Base-by-base conservation (phyloP, 2,329 filamentous ascomycete genomes). In the Pseudogymnoascus sp. region DNA sequence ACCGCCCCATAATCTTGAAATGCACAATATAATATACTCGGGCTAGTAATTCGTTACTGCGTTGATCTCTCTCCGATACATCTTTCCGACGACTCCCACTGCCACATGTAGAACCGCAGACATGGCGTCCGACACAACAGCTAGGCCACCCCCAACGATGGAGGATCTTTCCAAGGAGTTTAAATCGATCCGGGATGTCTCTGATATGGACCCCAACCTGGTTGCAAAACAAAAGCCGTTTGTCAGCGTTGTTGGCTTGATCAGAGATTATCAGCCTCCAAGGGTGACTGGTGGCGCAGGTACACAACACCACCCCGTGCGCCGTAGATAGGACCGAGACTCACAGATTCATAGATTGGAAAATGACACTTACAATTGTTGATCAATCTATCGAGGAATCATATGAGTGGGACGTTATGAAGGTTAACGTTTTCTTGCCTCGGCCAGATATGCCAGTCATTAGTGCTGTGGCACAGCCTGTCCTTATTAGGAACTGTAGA, bases 221-320 rank as follows among this genome's bases (percentile, higher is more conserved):
- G 22, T 61, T 72, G 50, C 54, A 65, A 7, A 14, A 66, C 25
- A 65, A 70, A 28, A 66, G 41, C 1, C 62, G 12, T 28, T 75
- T 5, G 76, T 86, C 65, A 87, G 78, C 73, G 74, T 94, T 39
- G 80, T 91, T 58, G 92, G 90, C 1, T 73, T 93, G 4, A 82
- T 93, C 3, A 82, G 84, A 59, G 89, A 93, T 67, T 80, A 79
- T 57, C 79, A 83, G 61, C 73, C 78, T 0, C 81, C 84, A 1
- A 77, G 76, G 0, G 61, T 70, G 9, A 85, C 85, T 1, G 75
- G 64, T 60, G 79, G 81, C 20, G 68, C 71, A 22, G 86, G 89
- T 79, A 73, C 65, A 72, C 47, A 36, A 20, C 16, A 14, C 22
- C 4, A n/a, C n/a, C 28, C 20, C n/a, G 8, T 25, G 35, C 38